Base-by-base conservation (phyloP, 345 rosid genomes). In the Mercurialis annua region DNA sequence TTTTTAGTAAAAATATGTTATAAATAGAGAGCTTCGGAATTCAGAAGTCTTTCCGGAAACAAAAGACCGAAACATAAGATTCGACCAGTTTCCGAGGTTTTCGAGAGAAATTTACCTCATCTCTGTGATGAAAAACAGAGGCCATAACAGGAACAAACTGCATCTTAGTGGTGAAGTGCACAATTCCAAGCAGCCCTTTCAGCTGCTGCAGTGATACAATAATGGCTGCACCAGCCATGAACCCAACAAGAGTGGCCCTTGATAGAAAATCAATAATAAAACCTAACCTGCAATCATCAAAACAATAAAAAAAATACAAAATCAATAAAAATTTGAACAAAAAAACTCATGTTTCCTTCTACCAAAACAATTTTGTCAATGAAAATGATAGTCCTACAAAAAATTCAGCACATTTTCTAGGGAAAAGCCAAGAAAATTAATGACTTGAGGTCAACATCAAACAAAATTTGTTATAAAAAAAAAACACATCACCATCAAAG, bases 181-280 rank as follows among this genome's bases (percentile, higher is more conserved):
- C 87, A 67, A 95, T 95, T 67, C 99, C 99, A 66, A 95, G 90
- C 78, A 95, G 80, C 52, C 97, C 97, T 67, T 95, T 95, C 6
- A 95, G 85, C 71, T 95, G 99, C 48, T 95, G 99, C 63, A 95
- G 80, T 16, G 97, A 86, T 21, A 95, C 99, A 57, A 95, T 92
- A 46, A 95, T 75, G 27, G 99, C 99, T 40, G 98, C 99, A 36
- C 98, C 99, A 46, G 98, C 98, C 89, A 88, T 95, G 82, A 95
- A 95, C 62, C 99, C 99, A 34, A 88, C 68, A 59, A 95, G 84
- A 14, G 97, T 95, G 46, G 99, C 98, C 89, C 87, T 92, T 33
- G 99, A 95, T 26, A 95, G 86, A 71, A 95, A 95, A 80, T 95
- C 99, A 46, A 95, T 95, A 56, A 92, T 56, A 75, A 95, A 95